phyloP scores from a whole-genome alignment of 139 green algal species.

The Nannochloris sp. region DNA sequence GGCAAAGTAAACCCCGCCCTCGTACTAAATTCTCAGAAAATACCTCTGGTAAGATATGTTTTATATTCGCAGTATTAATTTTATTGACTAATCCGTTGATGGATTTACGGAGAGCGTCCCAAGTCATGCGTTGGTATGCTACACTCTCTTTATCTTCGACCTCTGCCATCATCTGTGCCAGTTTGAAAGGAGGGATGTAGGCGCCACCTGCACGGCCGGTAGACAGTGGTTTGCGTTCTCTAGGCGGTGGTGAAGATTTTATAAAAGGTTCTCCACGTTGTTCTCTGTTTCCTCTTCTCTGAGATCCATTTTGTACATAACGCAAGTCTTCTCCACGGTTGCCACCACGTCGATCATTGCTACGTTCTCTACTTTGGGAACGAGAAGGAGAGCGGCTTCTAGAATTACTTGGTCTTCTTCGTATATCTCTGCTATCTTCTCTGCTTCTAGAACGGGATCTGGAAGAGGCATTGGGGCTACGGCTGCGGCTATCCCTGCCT shows the following conservation, averaged over 20 bases:
- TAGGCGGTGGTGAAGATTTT: background rate
- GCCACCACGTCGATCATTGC: no score
- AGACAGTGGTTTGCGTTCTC: background rate
- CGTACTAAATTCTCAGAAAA: slow-evolving; percentile 90
- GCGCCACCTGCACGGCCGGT: slow-evolving; percentile 67
- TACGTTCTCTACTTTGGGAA: background rate
- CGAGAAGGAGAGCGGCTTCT: background rate
- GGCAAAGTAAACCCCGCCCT: slow-evolving; percentile 83
- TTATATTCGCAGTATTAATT: slow-evolving; percentile 89
- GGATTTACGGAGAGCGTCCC: slow-evolving; percentile 82
- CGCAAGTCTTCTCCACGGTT: no score
- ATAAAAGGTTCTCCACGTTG: no score
- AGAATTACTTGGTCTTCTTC: background rate
- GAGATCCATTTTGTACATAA: no score
- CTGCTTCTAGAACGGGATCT: no score
- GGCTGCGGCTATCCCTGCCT: background rate
- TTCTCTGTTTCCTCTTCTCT: no score
- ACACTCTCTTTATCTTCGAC: slow-evolving; percentile 16
- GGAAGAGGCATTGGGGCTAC: no score
- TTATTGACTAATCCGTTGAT: slow-evolving; percentile 99
- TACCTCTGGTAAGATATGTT: slow-evolving; percentile 89
- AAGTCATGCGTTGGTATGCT: slow-evolving; percentile 80
- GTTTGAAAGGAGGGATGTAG: slow-evolving; percentile 97
- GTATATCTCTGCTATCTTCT: no score
- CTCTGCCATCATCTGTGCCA: slow-evolving; percentile 87